phyloP scores from a whole-genome alignment of 2,329 filamentous ascomycete species.

The Cladorrhinum sp. region DNA sequence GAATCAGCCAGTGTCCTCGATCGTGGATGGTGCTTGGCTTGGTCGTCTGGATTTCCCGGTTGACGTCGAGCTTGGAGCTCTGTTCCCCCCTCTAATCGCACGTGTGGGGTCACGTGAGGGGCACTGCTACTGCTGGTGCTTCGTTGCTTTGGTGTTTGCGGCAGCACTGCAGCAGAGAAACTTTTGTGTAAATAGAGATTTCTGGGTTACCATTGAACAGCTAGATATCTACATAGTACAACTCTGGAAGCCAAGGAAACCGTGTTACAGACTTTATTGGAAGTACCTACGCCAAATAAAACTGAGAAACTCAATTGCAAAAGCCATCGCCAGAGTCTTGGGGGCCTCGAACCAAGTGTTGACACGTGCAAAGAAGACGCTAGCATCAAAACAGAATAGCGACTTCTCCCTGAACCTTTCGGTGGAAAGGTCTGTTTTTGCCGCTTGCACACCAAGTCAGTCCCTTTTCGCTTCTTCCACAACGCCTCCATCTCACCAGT shows the following conservation, averaged over 20 bases:
- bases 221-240: no score
- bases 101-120: constrained; percentile 13
- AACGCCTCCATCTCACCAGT: not conserved
- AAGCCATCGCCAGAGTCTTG: no score
- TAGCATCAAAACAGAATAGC: constrained; percentile 20
- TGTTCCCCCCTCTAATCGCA: constrained; percentile 3
- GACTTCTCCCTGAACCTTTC: constrained; percentile 17
- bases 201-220: no score
- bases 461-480: constrained; percentile 8
- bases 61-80: constrained; percentile 22
- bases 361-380: constrained; percentile 23
- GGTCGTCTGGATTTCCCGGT: constrained; percentile 4
- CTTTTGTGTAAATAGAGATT: no score
- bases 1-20: constrained; percentile 26
- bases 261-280: no score
- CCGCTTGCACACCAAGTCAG: constrained; percentile 15
- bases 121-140: not conserved
- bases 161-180: not conserved
- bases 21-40: constrained; percentile 13
- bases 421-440: constrained; percentile 27
- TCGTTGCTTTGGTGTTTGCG: not conserved
- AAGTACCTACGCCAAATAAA: no score
- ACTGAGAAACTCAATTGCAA: no score
- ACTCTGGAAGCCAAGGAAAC: not conserved
- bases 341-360: constrained; percentile 3